These are phyloP conservation scores for Alternaria ethzedia DNA, from an alignment of 2,329 filamentous ascomycete species.

Conservation along the genomic window DNA sequence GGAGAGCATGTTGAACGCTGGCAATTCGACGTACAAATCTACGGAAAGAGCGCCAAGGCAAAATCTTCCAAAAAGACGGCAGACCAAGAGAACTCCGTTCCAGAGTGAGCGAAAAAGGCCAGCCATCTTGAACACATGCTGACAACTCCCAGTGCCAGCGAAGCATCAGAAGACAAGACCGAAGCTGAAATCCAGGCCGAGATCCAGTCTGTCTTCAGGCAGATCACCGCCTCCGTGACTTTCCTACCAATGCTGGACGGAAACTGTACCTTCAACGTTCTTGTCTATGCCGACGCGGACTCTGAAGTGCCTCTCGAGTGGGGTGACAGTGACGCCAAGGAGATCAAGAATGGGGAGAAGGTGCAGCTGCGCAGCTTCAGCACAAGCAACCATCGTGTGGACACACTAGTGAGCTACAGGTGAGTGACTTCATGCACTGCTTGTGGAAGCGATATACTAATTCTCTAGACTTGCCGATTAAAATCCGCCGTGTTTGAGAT, in stretches of 20 bases:
- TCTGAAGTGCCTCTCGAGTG: constrained; percentile 97
- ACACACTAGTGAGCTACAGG: constrained; percentile 94
- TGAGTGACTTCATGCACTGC: constrained; percentile 18
- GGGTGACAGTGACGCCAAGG: constrained; percentile 98
- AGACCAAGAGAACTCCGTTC: constrained; percentile 74
- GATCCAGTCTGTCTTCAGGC: constrained; percentile 95
- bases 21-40: constrained; percentile 89
- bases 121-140: constrained; percentile 10
- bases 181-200: constrained; percentile 94
- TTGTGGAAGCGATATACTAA: constrained; percentile 9
- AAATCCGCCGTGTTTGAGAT: background rate
- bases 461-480: constrained; percentile 34
- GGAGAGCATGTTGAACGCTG: constrained; percentile 95
- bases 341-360: constrained; percentile 92
- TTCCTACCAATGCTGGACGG: constrained; percentile 93
- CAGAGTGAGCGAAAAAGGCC: constrained; percentile 55
- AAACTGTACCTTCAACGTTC: constrained; percentile 97
- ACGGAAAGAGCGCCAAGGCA: constrained; percentile 59
- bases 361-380: constrained; percentile 96
- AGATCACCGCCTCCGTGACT: constrained; percentile 96
- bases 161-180: constrained; percentile 71
- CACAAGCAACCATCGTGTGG: constrained; percentile 90
- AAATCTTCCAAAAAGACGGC: constrained; percentile 57
- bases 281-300: constrained; percentile 96
- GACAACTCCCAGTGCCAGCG: constrained; percentile 33